Conservation (phyloP, 2,329 filamentous ascomycete species). For the Trichoderma semiorbis region DNA sequence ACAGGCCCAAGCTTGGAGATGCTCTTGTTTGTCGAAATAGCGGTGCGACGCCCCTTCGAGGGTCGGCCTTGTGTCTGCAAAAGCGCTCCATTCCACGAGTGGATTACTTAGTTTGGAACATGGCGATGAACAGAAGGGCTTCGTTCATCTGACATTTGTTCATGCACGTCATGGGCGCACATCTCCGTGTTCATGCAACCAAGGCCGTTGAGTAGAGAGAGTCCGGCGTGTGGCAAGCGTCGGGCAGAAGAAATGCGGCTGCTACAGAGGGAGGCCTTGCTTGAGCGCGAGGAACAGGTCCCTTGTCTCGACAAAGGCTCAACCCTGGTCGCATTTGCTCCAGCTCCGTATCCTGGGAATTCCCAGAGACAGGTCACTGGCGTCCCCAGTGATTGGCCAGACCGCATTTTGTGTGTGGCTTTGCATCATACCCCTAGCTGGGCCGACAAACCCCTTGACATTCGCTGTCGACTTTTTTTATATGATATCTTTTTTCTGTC, state of each 20-base stretch:
- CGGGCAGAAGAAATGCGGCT: neutral
- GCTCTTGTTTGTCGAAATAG: conserved; percentile 7
- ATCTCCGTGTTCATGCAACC: conserved; percentile 15
- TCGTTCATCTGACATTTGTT: conserved; percentile 7
- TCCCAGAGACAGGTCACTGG: conserved; percentile 26
- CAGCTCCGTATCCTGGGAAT: conserved; percentile 30
- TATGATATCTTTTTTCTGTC: neutral
- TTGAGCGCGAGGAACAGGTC: neutral
- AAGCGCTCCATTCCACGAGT: neutral
- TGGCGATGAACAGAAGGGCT: neutral
- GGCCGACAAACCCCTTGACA: neutral
- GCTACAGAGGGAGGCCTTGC: neutral
- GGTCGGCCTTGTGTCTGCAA: too few relatives aligned
- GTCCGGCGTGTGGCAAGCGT: neutral
- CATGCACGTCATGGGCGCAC: conserved; percentile 7
- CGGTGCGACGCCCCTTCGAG: neutral
- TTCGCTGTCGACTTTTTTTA: neutral
- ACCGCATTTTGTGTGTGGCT: neutral
- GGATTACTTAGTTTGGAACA: neutral
- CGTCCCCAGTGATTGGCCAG: conserved; percentile 29
- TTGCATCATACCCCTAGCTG: conserved; percentile 4
- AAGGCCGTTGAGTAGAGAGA: neutral
- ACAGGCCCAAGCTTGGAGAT: neutral
- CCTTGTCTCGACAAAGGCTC: neutral
- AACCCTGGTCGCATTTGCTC: conserved; percentile 16